Conservation (phyloP, 2,329 filamentous ascomycete species). For the Tolypocladium album region DNA sequence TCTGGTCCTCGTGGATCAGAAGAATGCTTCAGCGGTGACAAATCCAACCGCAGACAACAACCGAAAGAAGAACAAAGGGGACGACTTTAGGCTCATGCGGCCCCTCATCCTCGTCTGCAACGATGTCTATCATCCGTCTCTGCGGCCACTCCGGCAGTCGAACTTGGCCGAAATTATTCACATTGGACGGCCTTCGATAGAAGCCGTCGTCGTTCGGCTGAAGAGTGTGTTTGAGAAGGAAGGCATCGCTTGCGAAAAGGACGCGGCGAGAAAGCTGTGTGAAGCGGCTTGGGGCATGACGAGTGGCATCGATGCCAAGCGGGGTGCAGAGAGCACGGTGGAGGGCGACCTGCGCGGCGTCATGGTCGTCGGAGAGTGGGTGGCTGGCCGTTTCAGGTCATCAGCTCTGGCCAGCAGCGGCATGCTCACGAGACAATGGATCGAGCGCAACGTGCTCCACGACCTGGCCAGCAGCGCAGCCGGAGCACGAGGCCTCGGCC, state of each 20-base stretch:
- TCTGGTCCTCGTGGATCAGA: slow-evolving; percentile 75
- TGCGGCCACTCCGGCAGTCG: slow-evolving; percentile 78
- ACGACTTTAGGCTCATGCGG: slow-evolving; percentile 77
- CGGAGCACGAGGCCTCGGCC: slow-evolving; percentile 58
- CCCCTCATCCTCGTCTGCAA: slow-evolving; percentile 95
- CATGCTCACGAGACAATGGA: slow-evolving; percentile 62
- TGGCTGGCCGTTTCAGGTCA: slow-evolving; percentile 57
- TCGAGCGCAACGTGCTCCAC: slow-evolving; percentile 59
- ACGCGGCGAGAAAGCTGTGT: slow-evolving; percentile 76
- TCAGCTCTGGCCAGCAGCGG: slow-evolving; percentile 26
- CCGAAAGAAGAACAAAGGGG: slow-evolving; percentile 60
- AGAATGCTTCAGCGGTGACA: slow-evolving; percentile 42
- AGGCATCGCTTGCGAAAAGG: slow-evolving; percentile 76
- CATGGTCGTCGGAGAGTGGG: slow-evolving; percentile 83
- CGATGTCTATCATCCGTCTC: slow-evolving; percentile 85
- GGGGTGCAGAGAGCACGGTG: slow-evolving; percentile 56
- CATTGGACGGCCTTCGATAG: slow-evolving; percentile 77
- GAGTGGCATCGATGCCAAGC: slow-evolving; percentile 57
- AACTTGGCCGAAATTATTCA: slow-evolving; percentile 82
- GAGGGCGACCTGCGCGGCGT: slow-evolving; percentile 69
- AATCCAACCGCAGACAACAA: slow-evolving; percentile 6
- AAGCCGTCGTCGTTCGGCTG: slow-evolving; percentile 72
- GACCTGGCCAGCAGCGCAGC: slow-evolving; percentile 62
- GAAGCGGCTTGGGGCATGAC: slow-evolving; percentile 75
- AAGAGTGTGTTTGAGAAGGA: slow-evolving; percentile 82